Evolutionary conservation across 345 rosid genomes (phyloP), one percentile per base, ranked within the genome.

Genomic region (Pistacia vera): DNA sequence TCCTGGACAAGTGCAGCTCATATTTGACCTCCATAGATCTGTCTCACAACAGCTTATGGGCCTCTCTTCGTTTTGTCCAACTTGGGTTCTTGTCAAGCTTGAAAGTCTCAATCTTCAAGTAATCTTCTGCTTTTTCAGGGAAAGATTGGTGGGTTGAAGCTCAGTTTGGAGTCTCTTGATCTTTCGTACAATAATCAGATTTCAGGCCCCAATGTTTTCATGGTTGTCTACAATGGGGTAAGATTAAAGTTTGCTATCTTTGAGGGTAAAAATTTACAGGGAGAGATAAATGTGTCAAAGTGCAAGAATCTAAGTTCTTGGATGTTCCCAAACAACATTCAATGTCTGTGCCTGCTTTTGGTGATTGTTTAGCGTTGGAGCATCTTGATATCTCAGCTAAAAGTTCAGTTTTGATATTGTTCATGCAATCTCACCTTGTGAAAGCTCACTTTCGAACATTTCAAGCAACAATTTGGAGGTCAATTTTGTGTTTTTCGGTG

Each of bases 261-360:
- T 93, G 77, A 87, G 83, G 67, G 95, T 91, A 93, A 82, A 91
- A 81, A 82, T 71, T 90, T 51, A 80, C 80, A 30, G 99, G 99
- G n/a, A 4, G 93, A 88, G 46, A 63, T 90, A 25, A 85, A 89
- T 78, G 83, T 96, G n/a, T 88, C 97, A 13, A 72, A 74, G 33
- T 96, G 99, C 83, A 66, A 49, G 58, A 86, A 59, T 74, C 82
- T 96, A 57, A 81, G 86, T 79, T 82, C 75, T 81, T 96, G 71
- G 99, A 96, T 72, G 67, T 96, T 44, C 91, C 99, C 82, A 0
- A 96, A 93, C 85, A 93, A 93, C 85, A 89, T 96, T 86, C 95
- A 22, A 48, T 67, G 11, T 66, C 64, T 61, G 59, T 84, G 46
- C 92, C 97, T 16, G 83, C 85, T 13, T 83, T 93, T 30, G 94